These are phyloP conservation scores for Obelidium mucronatum DNA, from an alignment of 192 early-diverging fungal species.

Conservation along the genomic window DNA sequence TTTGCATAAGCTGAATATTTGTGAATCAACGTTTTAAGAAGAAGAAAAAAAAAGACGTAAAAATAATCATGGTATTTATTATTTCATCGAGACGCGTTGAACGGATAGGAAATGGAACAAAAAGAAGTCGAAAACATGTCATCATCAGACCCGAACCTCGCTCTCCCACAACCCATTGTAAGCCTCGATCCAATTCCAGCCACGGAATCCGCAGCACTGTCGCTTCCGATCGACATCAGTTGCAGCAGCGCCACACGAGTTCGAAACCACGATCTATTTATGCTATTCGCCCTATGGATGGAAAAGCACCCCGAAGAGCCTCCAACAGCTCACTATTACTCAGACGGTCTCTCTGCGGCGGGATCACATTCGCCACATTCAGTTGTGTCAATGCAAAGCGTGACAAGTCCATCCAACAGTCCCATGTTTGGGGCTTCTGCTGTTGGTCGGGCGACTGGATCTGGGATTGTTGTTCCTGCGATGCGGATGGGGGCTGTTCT, in stretches of 20 bases:
- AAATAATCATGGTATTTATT: no score
- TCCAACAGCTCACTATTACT: background rate
- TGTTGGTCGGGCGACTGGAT: background rate
- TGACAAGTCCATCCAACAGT: background rate
- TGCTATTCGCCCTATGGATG: slow-evolving; percentile 38
- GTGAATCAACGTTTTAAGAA: background rate
- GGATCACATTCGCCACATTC: background rate
- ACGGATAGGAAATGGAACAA: background rate
- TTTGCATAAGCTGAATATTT: slow-evolving; percentile 24
- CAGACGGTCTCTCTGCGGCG: background rate
- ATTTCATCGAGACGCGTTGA: no score
- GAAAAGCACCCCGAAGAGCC: slow-evolving; percentile 17
- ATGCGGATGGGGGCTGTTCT: slow-evolving; percentile 42
- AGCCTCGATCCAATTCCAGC: background rate
- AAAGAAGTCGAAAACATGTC: background rate
- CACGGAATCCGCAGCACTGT: background rate
- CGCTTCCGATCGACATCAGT: slow-evolving; percentile 7
- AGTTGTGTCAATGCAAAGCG: background rate
- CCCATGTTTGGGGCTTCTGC: background rate
- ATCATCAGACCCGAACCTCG: background rate
- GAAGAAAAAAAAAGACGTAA: no score
- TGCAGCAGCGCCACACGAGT: slow-evolving; percentile 11
- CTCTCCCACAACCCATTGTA: background rate
- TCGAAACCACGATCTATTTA: slow-evolving; percentile 26
- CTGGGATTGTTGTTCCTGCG: slow-evolving; percentile 13